These are phyloP conservation scores for Suillus decipiens DNA, from an alignment of 768 basidiomycete genomes.

Conservation along the genomic window DNA sequence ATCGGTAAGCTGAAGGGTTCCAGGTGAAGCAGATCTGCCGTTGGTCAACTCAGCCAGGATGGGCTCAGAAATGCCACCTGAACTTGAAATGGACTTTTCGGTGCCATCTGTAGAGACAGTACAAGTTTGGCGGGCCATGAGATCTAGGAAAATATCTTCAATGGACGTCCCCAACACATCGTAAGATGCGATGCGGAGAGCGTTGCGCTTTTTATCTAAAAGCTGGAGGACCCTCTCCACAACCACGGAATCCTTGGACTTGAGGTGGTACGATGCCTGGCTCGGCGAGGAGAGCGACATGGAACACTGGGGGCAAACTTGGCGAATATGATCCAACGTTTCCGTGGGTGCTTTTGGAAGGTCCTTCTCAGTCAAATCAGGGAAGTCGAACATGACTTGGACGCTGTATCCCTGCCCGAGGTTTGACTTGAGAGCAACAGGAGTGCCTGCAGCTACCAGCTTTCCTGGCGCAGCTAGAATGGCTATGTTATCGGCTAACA, in stretches of 20 bases:
- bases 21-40: slow-evolving; percentile 10
- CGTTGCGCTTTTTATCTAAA: slow-evolving; percentile 46
- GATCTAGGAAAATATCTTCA: slow-evolving; percentile 77
- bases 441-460: slow-evolving; percentile 70
- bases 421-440: slow-evolving; percentile 69
- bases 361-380: slow-evolving; percentile 33
- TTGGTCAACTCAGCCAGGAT: slow-evolving; percentile 6
- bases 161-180: slow-evolving; percentile 75
- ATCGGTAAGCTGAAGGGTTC: slow-evolving; percentile 44
- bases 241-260: slow-evolving; percentile 53
- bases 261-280: slow-evolving; percentile 56
- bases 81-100: slow-evolving; percentile 21
- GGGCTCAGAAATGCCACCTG: slow-evolving; percentile 3
- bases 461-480: slow-evolving; percentile 77
- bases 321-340: slow-evolving; percentile 44
- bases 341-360: slow-evolving; percentile 19
- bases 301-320: slow-evolving; percentile 47
- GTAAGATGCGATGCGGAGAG: slow-evolving; percentile 49
- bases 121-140: slow-evolving; percentile 52
- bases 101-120: slow-evolving; percentile 27
- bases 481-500: slow-evolving; percentile 74
- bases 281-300: slow-evolving; percentile 43
- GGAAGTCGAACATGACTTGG: slow-evolving; percentile 48
- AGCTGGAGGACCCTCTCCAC: slow-evolving; percentile 59
- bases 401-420: slow-evolving; percentile 75